phyloP scores from a whole-genome alignment of 2,329 filamentous ascomycete genomes.

The Claviceps sp. region DNA sequence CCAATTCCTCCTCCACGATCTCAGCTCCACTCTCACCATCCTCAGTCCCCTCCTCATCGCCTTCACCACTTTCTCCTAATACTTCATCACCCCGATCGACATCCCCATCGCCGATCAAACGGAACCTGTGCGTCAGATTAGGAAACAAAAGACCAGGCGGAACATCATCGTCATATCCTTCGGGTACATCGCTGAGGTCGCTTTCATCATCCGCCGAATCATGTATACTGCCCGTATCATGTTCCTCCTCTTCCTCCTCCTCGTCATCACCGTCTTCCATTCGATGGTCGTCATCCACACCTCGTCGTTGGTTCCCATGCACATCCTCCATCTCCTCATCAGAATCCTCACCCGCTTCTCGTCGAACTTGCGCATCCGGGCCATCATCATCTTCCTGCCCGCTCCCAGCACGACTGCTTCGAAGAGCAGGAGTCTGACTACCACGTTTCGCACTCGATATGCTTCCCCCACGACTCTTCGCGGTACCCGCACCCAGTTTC shows the following conservation, averaged over 20 bases:
- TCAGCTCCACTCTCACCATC: conserved; percentile 11
- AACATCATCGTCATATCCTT: conserved; percentile 44
- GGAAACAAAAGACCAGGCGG: conserved; percentile 40
- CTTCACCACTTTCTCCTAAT: conserved; percentile 17
- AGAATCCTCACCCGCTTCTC: conserved; percentile 20
- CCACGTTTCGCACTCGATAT: conserved; percentile 36
- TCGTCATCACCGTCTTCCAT: conserved; percentile 11
- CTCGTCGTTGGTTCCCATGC: conserved; percentile 14
- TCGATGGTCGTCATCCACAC: conserved; percentile 17
- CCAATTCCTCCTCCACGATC: background rate
- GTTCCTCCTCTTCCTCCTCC: background rate
- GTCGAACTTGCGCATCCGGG: conserved; percentile 24
- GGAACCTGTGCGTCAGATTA: conserved; percentile 24
- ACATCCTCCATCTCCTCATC: conserved; percentile 32
- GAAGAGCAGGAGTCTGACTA: conserved; percentile 24
- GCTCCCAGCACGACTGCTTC: conserved; percentile 23
- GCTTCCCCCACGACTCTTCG: conserved; percentile 37
- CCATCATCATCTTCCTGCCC: conserved; percentile 28
- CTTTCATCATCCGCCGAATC: conserved; percentile 58
- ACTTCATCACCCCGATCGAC: conserved; percentile 17
- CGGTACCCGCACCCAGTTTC: conserved; percentile 26
- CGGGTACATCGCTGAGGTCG: conserved; percentile 51
- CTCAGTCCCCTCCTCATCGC: conserved; percentile 9
- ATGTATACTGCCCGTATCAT: conserved; percentile 39
- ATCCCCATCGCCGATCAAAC: conserved; percentile 22